Conservation (phyloP, 1,284 basidiomycete species). For the Mycena sp. region DNA sequence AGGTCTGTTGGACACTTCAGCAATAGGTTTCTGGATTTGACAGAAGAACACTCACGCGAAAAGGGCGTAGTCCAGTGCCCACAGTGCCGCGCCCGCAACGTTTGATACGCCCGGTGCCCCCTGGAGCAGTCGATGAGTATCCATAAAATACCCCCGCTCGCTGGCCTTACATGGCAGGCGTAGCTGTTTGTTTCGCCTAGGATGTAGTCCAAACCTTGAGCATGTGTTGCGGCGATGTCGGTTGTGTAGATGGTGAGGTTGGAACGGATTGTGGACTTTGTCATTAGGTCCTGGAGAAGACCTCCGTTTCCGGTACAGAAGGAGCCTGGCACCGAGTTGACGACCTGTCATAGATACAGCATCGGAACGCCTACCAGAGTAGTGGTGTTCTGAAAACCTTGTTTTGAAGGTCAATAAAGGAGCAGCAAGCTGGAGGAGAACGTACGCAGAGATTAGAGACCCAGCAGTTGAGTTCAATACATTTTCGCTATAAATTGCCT, state of each 20-base stretch:
- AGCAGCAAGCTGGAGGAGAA: background rate
- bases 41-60: constrained; percentile 48
- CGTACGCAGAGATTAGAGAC: constrained; percentile 51
- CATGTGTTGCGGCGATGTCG: constrained; percentile 59
- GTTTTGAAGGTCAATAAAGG: background rate
- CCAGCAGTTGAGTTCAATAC: constrained; percentile 52
- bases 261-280: constrained; percentile 63
- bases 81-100: constrained; percentile 73
- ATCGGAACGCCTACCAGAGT: constrained; percentile 46
- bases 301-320: constrained; percentile 63
- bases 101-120: constrained; percentile 78
- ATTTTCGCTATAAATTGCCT: constrained; percentile 56
- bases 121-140: constrained; percentile 36
- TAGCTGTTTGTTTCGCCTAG: constrained; percentile 69
- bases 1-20: constrained; percentile 27
- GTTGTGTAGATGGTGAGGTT: constrained; percentile 61
- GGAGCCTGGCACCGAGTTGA: constrained; percentile 39
- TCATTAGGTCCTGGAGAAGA: constrained; percentile 68
- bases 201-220: constrained; percentile 63
- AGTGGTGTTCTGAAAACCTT: constrained; percentile 72
- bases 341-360: background rate
- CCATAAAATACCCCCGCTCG: no score
- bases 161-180: constrained; percentile 51
- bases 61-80: constrained; percentile 72
- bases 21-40: background rate